Evolutionary conservation across 208 protist species (phyloP), one percentile per base, ranked within the genome.

Genomic region (Leishmania turanica): DNA sequence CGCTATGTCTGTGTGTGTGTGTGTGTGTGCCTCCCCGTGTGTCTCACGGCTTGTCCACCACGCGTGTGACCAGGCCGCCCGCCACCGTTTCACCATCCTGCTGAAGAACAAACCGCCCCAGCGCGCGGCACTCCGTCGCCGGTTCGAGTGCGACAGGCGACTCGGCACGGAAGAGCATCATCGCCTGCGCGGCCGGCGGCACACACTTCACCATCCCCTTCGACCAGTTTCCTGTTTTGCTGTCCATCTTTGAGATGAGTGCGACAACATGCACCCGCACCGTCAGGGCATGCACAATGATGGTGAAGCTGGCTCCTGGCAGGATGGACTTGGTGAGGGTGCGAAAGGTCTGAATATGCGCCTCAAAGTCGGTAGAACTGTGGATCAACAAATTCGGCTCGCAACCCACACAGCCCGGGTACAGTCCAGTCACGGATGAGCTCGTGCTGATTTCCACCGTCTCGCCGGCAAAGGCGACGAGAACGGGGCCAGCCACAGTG

Each of bases 181-280:
- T 51, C 49, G 92, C 91, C 88, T 97, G 94, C 19, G 92, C 78
- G 0, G 69, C 78, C 68, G 91, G 88, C 21, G 92, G 89, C 56
- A 97, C 84, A 65, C 92, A 95, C 87, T 97, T 97, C 51, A 97
- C 94, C 92, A 97, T 96, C 15, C 92, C 92, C 58, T 88, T 93
- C 27, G 89, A 94, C 91, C 94, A 97, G n/a, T 62, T 80, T 2
- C 94, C 94, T 2, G 80, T 83, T 60, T 85, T 87, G 21, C 54
- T 9, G 68, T 95, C 86, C 88, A 95, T 91, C 84, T 92, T 95
- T 0, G 91, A 92, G 7, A 96, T 87, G 37, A 97, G 86, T 66
- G 79, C 45, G 9, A 89, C 71, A n/a, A 95, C 94, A 51, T 92
- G 87, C 54, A 97, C 90, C n/a, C 79, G 83, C 60, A 95, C 84